phyloP scores from a whole-genome alignment of 2,329 filamentous ascomycete species.

The Ambrosiella xylebori region DNA sequence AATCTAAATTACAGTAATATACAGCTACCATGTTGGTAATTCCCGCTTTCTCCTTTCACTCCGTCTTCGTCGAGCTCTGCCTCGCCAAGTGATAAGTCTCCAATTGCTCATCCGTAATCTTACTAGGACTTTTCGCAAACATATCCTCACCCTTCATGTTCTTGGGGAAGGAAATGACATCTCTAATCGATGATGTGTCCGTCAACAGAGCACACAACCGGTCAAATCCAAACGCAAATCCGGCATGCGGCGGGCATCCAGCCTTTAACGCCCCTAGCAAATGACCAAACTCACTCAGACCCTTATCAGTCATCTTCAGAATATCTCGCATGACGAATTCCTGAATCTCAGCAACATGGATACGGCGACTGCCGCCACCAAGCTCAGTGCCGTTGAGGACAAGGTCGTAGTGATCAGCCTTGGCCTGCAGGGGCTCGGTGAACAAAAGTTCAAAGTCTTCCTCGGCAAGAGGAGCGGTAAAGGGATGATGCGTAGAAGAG shows the following conservation, averaged over 20 bases:
- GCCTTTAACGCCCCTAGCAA: constrained; percentile 64
- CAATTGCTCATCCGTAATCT: constrained; percentile 41
- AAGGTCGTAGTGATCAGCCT: constrained; percentile 85
- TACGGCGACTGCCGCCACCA: constrained; percentile 81
- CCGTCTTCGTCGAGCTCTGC: background rate
- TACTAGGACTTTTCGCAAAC: constrained; percentile 61
- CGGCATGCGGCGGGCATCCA: constrained; percentile 88
- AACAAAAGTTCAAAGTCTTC: constrained; percentile 59
- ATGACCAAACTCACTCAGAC: constrained; percentile 70
- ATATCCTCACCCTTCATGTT: constrained; percentile 75
- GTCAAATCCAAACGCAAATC: constrained; percentile 85
- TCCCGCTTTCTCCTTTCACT: background rate
- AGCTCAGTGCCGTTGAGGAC: constrained; percentile 92
- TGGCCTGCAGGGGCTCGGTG: constrained; percentile 51
- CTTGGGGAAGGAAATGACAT: constrained; percentile 97
- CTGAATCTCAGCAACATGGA: constrained; percentile 70
- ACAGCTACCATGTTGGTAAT: background rate
- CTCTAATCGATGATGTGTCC: constrained; percentile 58
- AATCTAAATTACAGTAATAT: background rate
- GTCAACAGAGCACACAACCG: constrained; percentile 66
- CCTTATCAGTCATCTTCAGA: constrained; percentile 54
- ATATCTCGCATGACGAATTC: constrained; percentile 72
- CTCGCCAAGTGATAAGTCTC: constrained; percentile 29
- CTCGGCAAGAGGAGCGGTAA: constrained; percentile 65
- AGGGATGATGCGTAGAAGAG: constrained; percentile 82